Conservation (phyloP, 1,284 basidiomycete genomes). For the Ustilago esculenta region DNA sequence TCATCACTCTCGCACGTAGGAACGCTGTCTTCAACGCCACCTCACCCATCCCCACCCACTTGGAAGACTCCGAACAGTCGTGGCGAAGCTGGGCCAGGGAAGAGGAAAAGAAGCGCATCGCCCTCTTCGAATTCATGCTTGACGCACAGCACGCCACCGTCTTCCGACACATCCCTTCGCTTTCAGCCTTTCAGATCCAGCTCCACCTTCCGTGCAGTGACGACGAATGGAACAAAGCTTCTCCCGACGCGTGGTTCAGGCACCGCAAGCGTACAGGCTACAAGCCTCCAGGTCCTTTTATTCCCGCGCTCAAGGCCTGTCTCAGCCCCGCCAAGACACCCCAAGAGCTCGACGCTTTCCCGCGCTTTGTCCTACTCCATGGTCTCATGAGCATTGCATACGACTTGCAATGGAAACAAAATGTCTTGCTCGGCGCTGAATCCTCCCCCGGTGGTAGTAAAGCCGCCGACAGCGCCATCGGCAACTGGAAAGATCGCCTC, state of each 20-base stretch:
- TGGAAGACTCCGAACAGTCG: slow-evolving; percentile 40
- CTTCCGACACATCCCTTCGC: slow-evolving; percentile 55
- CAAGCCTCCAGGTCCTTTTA: slow-evolving; percentile 47
- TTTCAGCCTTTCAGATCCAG: slow-evolving; percentile 52
- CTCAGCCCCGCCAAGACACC: slow-evolving; percentile 49
- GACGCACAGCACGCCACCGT: slow-evolving; percentile 53
- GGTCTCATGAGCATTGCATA: slow-evolving; percentile 58
- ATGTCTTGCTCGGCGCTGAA: slow-evolving; percentile 50
- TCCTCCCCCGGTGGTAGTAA: slow-evolving; percentile 27
- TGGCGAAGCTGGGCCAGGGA: slow-evolving; percentile 56
- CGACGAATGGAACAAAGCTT: slow-evolving; percentile 49
- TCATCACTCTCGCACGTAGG: slow-evolving; percentile 52
- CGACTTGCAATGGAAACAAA: slow-evolving; percentile 57
- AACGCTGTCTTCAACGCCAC: slow-evolving; percentile 55
- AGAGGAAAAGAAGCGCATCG: slow-evolving; percentile 58
- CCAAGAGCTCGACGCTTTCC: slow-evolving; percentile 50
- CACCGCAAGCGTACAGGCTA: slow-evolving; percentile 36
- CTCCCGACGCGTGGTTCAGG: slow-evolving; percentile 45
- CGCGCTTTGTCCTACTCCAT: slow-evolving; percentile 49
- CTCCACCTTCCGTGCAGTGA: slow-evolving; percentile 50
- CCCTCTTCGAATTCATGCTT: slow-evolving; percentile 53
- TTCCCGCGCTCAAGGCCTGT: slow-evolving; percentile 49
- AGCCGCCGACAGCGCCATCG: slow-evolving; percentile 25
- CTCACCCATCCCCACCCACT: slow-evolving; percentile 21
- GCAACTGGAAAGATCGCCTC: slow-evolving; percentile 48